These are phyloP conservation scores for Teratosphaeria destructans DNA, from an alignment of 2,329 filamentous ascomycete species.

Conservation along the genomic window DNA sequence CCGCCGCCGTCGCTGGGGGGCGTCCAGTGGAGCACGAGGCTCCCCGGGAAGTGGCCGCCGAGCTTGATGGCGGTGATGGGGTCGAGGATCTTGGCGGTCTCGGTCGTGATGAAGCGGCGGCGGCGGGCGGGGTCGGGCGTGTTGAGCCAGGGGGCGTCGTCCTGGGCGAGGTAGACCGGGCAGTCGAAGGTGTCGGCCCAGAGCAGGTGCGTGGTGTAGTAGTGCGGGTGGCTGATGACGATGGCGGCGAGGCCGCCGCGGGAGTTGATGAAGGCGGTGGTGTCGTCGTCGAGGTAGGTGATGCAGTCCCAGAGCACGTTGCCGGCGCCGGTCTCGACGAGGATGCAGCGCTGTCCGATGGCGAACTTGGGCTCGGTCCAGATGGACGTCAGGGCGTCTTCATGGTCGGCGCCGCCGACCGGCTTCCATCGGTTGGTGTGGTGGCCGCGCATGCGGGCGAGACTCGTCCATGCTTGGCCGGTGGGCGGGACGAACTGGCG, in stretches of 20 bases:
- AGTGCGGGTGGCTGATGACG: conserved; percentile 59
- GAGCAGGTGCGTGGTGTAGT: conserved; percentile 64
- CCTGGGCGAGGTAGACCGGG: conserved; percentile 55
- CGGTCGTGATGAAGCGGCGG: conserved; percentile 35
- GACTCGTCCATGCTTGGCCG: conserved; percentile 57
- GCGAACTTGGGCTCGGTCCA: conserved; percentile 43
- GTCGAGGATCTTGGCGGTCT: conserved; percentile 26
- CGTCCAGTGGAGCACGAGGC: conserved; percentile 54
- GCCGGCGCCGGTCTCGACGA: conserved; percentile 54
- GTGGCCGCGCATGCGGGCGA: conserved; percentile 30
- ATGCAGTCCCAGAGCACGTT: conserved; percentile 77
- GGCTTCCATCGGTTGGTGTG: conserved; percentile 46
- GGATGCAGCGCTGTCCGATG: conserved; percentile 65
- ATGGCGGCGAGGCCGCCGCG: conserved; percentile 62
- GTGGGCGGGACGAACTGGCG: conserved; percentile 57
- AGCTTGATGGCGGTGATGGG: conserved; percentile 56
- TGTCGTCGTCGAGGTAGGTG: conserved; percentile 56
- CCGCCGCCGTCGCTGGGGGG: neutral
- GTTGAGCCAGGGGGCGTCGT: conserved; percentile 57
- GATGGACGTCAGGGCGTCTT: conserved; percentile 37
- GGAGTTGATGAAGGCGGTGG: conserved; percentile 46
- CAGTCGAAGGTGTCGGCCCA: conserved; percentile 63
- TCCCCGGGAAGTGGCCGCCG: conserved; percentile 73
- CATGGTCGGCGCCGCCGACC: conserved; percentile 28
- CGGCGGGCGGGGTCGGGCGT: conserved; percentile 33